phyloP scores from a whole-genome alignment of 1,284 basidiomycete genomes.

The Tranzscheliella williamsii region DNA sequence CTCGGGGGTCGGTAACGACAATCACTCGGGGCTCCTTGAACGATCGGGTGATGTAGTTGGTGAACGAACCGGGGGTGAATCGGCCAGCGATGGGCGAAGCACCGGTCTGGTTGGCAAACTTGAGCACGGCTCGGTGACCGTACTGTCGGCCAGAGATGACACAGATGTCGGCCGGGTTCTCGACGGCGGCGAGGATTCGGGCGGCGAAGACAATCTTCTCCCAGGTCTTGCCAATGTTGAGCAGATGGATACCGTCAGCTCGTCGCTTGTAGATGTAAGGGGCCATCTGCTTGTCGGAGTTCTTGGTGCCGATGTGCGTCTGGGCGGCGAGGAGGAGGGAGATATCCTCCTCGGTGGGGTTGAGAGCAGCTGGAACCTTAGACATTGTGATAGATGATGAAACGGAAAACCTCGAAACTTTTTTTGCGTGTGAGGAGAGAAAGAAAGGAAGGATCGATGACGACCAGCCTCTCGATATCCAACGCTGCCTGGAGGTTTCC shows the following conservation, averaged over 20 bases:
- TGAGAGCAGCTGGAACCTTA: constrained; percentile 89
- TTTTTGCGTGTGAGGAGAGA: constrained; percentile 31
- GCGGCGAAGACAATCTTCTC: constrained; percentile 75
- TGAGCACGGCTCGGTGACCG: constrained; percentile 98
- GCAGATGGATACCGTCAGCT: constrained; percentile 92
- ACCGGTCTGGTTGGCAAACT: constrained; percentile 96
- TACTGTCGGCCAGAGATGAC: constrained; percentile 97
- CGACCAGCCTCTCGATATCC: not conserved
- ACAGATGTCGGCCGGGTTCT: constrained; percentile 96
- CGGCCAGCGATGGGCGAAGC: constrained; percentile 98
- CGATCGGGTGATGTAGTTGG: constrained; percentile 99
- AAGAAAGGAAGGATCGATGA: constrained; percentile 6
- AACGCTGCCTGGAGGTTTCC: too few species aligned
- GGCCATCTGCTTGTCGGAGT: constrained; percentile 98
- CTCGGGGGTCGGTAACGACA: constrained; percentile 96
- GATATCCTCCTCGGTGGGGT: constrained; percentile 95
- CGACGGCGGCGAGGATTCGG: constrained; percentile 67
- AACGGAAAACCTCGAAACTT: constrained; percentile 38
- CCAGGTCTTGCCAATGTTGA: constrained; percentile 99
- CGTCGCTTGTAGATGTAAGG: constrained; percentile 97
- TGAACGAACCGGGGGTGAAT: constrained; percentile 94
- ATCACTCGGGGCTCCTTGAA: constrained; percentile 99
- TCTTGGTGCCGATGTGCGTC: constrained; percentile 85
- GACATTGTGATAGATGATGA: constrained; percentile 22
- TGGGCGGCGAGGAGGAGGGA: constrained; percentile 92